Conservation (phyloP, 192 early-diverging fungal species). For the Paraglomus brasilianum region DNA sequence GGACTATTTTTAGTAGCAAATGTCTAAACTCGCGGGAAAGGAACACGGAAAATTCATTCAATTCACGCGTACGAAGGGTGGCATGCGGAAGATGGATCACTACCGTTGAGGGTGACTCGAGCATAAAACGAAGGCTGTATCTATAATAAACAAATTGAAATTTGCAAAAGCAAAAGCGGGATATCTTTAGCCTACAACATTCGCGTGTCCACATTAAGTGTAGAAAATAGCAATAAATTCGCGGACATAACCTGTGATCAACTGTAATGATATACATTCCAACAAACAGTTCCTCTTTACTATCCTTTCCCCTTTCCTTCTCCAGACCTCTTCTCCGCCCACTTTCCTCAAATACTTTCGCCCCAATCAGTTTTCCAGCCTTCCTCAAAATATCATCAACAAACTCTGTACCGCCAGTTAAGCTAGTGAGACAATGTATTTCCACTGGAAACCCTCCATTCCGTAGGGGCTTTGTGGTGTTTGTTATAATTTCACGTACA, state of each 20-base stretch:
- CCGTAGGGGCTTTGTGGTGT: background rate
- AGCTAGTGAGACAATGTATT: slow-evolving; percentile 26
- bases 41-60: slow-evolving; percentile 9
- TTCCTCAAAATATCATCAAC: slow-evolving; percentile 26
- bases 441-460: slow-evolving; percentile 22
- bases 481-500: slow-evolving; percentile 21
- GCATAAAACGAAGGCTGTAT: slow-evolving; percentile 28
- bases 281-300: slow-evolving; percentile 6
- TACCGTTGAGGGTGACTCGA: slow-evolving; percentile 24
- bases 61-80: slow-evolving; percentile 10
- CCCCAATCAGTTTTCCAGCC: background rate
- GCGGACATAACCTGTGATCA: slow-evolving; percentile 12
- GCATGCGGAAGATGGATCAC: slow-evolving; percentile 23
- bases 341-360: no score
- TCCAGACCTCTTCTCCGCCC: no score
- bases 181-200: background rate
- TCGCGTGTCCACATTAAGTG: background rate
- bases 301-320: background rate
- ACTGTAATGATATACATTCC: slow-evolving; percentile 18
- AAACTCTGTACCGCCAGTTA: slow-evolving; percentile 12
- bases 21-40: slow-evolving; percentile 10
- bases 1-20: slow-evolving; percentile 24
- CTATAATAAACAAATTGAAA: slow-evolving; percentile 13
- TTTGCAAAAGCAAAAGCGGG: background rate
- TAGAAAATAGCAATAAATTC: background rate